Conservation (phyloP, 768 basidiomycete genomes). For the Xerocomus brunneocitrinus region DNA sequence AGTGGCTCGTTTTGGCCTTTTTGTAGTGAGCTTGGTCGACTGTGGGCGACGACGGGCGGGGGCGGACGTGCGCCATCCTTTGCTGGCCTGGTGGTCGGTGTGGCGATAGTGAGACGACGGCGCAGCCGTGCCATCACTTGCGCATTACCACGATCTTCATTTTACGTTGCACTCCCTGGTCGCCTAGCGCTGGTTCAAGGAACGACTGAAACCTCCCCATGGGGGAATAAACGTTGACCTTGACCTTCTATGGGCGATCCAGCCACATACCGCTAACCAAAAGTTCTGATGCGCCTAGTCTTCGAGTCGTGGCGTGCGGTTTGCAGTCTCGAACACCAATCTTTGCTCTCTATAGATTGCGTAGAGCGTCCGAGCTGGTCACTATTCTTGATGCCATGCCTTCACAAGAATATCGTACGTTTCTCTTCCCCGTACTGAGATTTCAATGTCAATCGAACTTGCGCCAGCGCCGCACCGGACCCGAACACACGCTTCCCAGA, state of each 20-base stretch:
- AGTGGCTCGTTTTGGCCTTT: constrained; percentile 36
- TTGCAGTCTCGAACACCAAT: too few species aligned
- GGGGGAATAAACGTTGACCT: neutral
- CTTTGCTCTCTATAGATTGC: too few species aligned
- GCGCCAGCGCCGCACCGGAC: too few species aligned
- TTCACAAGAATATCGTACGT: too few species aligned
- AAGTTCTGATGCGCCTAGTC: too few species aligned
- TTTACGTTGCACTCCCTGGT: neutral
- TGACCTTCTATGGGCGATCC: neutral
- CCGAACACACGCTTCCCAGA: too few species aligned
- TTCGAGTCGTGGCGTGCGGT: too few species aligned
- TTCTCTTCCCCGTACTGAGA: too few species aligned
- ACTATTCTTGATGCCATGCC: too few species aligned
- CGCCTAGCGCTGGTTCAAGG: neutral
- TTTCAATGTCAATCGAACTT: too few species aligned
- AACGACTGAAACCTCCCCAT: neutral
- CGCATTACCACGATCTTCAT: neutral
- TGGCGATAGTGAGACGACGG: neutral
- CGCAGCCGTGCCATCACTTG: neutral
- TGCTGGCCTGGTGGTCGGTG: neutral
- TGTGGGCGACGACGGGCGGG: constrained; percentile 42
- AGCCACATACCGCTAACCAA: too few species aligned
- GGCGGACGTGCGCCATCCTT: constrained; percentile 42
- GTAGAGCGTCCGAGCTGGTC: too few species aligned
- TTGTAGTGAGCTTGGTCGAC: constrained; percentile 28